Evolutionary conservation across 768 basidiomycete genomes (phyloP), one percentile per base, ranked within the genome.

Genomic region (Boletus edulis): DNA sequence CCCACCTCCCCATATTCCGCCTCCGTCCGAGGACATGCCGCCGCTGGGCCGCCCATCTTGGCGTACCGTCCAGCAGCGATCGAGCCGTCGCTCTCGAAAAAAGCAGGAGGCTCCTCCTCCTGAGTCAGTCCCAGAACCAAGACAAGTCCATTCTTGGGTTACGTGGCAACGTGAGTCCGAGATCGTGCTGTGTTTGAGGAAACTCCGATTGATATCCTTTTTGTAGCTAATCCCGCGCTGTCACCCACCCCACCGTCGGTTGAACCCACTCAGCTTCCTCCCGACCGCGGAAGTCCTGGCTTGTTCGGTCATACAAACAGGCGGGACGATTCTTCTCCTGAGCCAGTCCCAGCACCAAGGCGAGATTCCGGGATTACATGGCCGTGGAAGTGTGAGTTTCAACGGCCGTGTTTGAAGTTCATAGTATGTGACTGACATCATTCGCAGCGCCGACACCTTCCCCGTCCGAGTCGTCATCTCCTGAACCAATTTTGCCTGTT

Each of bases 161-260:
- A 79, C 81, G 34, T 87, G 86, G 86, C 82, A 76, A 63, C 86
- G 86, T 87, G 60, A 72, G 84, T 78, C 49, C n/a, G n/a, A n/a
- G n/a, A n/a, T 49, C 27, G 27, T 34, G 41, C 41, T 15, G 20
- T 56, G 43, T 57, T 66, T 54, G 50, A 29, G 27, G n/a, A 51
- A 49, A 17, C 42, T 46, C 32, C 41, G 53, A 46, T 10, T 42
- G 39, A 66, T 20, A 40, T 46, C 37, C 46, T 57, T 52, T 44
- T 29, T 55, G 43, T 52, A 91, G 89, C 88, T 42, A 78, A 89
- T 71, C 83, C 83, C 7, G 64, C 61, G 37, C 65, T 77, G 41
- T 76, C 69, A 22, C 84, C 86, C 4, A 85, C 86, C 5, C 81
- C 87, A 17, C 78, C 82, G 5, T 79, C 81, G 3, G 70, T 78